Base-by-base conservation (phyloP, 768 basidiomycete genomes). In the Atractiella rhizophila region DNA sequence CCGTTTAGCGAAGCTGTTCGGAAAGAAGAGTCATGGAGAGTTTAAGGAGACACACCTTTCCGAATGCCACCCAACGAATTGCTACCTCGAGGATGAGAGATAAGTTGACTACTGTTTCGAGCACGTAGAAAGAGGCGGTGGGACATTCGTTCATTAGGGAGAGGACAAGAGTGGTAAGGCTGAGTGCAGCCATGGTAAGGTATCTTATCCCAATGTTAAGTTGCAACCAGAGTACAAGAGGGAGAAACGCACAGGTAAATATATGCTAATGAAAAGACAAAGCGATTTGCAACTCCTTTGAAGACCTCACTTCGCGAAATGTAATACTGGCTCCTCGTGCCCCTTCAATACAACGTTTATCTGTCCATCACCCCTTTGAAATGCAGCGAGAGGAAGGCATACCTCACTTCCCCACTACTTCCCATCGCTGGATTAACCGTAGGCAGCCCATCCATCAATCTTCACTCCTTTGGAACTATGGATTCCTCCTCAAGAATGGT, bases 11-110 rank as follows among this genome's bases (percentile, higher is more conserved):
- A 15, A 9, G 16, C 15, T 23, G 35, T 44, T 30, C 29, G 39
- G 26, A 18, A 23, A 39, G 29, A 39, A 25, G 18, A 23, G 32
- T 16, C n/a, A 35, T 8, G 36, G 28, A 36, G 39, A 16, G 34
- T 16, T 28, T 18, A 15, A 9, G 26, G 37, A 28, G 24, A 64
- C 80, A 54, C 53, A 96, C 88, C 59, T 71, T 69, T 46, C 88
- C 88, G 53, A 91, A 78, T 2, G 91, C 91, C 43, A 94, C 64
- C 56, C 94, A 76, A 29, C 91, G 72, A 44, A 88, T 77, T 1
- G 66, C 67, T 15, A 98, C 91, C 63, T 98, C 91, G 20, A 76
- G 57, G 45, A 96, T 94, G 86, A 94, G 88, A 9, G 79, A 66
- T 0, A 68, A 66, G 48, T 88, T 86, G 58, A 88, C 70, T 56